Base-by-base conservation (phyloP, 1,139 yeast species). In the Debaryomyces sp. region DNA sequence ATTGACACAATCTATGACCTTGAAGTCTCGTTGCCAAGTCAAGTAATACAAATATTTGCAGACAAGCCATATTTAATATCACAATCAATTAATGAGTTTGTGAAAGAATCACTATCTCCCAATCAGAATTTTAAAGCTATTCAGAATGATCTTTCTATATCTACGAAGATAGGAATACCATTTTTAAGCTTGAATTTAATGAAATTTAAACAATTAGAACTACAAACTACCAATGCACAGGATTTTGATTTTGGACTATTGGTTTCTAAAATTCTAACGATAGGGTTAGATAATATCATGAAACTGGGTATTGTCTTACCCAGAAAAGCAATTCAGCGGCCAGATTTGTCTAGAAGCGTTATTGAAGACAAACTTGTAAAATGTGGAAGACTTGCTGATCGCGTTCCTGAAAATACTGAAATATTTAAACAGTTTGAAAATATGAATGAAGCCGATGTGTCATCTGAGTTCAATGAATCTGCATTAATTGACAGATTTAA, bases 401-500 rank as follows among this genome's bases (percentile, higher is more conserved):
- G 7, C 2, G 38, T 52, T 24, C 40, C 47, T 3, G 41, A 36
- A n/a, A 44, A 45, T 33, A 29, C 40, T 10, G 42, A 41, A 12
- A 34, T 43, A 9, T 13, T 22, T 21, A 3, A 30, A 6, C 23
- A 30, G 26, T 21, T 41, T 30, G 29, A 41, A 9, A 30, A 41
- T 30, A 15, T 41, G 12, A 13, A 6, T n/a, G 26, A 18, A 8
- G 18, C 15, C 5, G 36, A 41, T 4, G 29, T 5, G 1, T 12
- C 37, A 12, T 10, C 37, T 6, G 21, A 41, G n/a, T 30, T 50
- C 39, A 35, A 46, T 18, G 55, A 57, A 33, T 44, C 51, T 12
- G 36, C 41, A 32, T 34, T 54, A n/a, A 49, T 53, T 29, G 48
- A 43, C 2, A 24, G 44, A 29, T 42, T 56, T 12, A 49, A 51